Evolutionary conservation across 371 early-diverging fungal species (phyloP), one percentile per base, ranked within the genome.

Genomic region (Actinomucor elegans): DNA sequence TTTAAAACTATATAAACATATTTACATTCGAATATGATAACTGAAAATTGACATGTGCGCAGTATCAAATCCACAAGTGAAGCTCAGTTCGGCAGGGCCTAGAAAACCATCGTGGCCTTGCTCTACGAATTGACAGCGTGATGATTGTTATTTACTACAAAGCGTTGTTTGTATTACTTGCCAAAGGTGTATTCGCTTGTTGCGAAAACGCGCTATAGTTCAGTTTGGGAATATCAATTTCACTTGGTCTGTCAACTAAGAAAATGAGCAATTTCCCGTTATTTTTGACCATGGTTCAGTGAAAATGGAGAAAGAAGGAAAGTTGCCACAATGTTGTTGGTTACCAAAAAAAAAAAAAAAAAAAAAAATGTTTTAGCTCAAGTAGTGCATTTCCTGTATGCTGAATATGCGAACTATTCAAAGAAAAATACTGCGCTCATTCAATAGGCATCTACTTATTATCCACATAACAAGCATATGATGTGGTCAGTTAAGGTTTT

Each of bases 41-140:
- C 65, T 68, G 11, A 68, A 40, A 27, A 66, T 42, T 12, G 64
- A 64, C 59, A 67, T 36, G 37, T 81, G 81, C 0, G 81, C 81
- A 15, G 81, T 80, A 52, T 81, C 81, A 14, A 78, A 80, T 6
- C 81, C 81, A 52, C 81, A 81, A 0, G 81, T 81, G 36, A 77
- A 61, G 2, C 81, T 81, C 17, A 79, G 78, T 43, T 79, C 81
- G 11, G 80, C 81, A 1, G 81, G 77, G 52, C 80, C 81, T 55
- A 81, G 44, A 7, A 81, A 55, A 5, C 81, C 81, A 38, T 61
- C 71, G 14, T 64, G 14, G 20, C 80, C 80, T 41, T 57, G 50
- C 9, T 57, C 76, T 71, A 48, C 26, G 24, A 21, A 33, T 26
- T n/a, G n/a, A n/a, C n/a, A n/a, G n/a, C n/a, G n/a, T n/a, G n/a